These are phyloP conservation scores for Amanita subjunquillea DNA, from an alignment of 768 basidiomycete genomes.

Conservation along the genomic window DNA sequence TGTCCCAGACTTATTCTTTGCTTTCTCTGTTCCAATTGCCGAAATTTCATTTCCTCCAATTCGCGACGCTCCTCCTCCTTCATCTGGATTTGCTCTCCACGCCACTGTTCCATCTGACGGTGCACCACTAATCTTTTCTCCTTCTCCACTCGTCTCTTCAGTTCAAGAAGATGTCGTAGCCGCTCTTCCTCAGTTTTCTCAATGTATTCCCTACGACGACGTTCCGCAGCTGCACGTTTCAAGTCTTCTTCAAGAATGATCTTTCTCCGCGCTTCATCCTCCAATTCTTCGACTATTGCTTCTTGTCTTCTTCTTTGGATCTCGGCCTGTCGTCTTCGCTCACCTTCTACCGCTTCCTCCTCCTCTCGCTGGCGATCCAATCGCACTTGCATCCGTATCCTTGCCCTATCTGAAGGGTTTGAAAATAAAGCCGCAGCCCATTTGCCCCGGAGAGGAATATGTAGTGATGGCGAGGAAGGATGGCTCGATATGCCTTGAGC, in stretches of 20 bases:
- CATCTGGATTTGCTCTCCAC: conserved; percentile 34
- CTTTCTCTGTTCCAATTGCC: conserved; percentile 31
- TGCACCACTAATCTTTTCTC: conserved; percentile 42
- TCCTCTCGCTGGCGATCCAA: conserved; percentile 17
- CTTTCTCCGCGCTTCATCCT: conserved; percentile 32
- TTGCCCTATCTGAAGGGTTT: conserved; percentile 16
- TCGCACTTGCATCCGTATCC: conserved; percentile 14
- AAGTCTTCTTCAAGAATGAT: conserved; percentile 31
- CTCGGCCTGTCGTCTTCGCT: conserved; percentile 29
- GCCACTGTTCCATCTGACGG: conserved; percentile 40
- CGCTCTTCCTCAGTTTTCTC: conserved; percentile 38
- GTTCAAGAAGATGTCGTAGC: conserved; percentile 31
- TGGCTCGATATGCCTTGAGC: neutral
- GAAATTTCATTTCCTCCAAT: conserved; percentile 30
- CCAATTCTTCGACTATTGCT: conserved; percentile 25
- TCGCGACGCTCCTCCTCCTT: conserved; percentile 34
- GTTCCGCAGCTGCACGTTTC: conserved; percentile 23
- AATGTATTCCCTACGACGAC: conserved; percentile 25
- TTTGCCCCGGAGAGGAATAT: conserved; percentile 4
- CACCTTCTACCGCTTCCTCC: conserved; percentile 35
- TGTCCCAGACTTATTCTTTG: conserved; percentile 36
- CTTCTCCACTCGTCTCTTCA: conserved; percentile 34
- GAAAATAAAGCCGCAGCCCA: conserved; percentile 3
- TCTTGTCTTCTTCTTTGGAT: conserved; percentile 34
- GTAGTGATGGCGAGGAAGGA: neutral